Base-by-base conservation (phyloP, 2,329 filamentous ascomycete genomes). In the Lachnellula cervina region DNA sequence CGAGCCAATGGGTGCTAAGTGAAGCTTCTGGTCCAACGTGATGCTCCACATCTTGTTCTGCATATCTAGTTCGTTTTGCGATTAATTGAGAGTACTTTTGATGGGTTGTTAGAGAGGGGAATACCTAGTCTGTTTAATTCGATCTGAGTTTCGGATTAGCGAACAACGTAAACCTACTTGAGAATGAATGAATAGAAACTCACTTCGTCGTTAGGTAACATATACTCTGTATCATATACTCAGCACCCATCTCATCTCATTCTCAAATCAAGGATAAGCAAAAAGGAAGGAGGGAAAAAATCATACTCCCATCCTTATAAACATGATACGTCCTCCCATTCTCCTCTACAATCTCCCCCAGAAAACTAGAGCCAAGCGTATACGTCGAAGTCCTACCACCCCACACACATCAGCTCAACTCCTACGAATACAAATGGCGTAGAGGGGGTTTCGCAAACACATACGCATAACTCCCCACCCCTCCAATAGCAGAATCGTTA, bases 321-420 rank as follows among this genome's bases (percentile, higher is more conserved):
- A 55, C 46, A 56, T 66, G 61, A 51, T 66, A 66, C 25, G 60
- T 62, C 34, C 62, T 51, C 14, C 64, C 62, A 59, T 65, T 66
- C 51, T 74, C 72, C 9, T 68, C 63, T 5, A 72, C 69, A 59
- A 71, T 72, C 5, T 67, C 59, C 38, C 68, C 11, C 19, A 44
- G 4, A n/a, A 44, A 25, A 60, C 42, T 44, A 5, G n/a, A 44
- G 4, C 11, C 11, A 44, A 25, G 17, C 2, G 42, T 44, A 44
- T 44, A 44, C 11, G 42, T 44, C 42, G 42, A 44, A 13, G 42
- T 21, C 42, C 42, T 44, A 19, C 11, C 13, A 44, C 11, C 19
- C 7, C 13, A 44, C 21, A n/a, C 42, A 44, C 4, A 5, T 25
- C 17, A 16, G 38, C 14, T 40, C 38, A 19, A 5, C 14, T n/a